Base-by-base conservation (phyloP, 1,284 basidiomycete genomes). In the Boletus mariae region DNA sequence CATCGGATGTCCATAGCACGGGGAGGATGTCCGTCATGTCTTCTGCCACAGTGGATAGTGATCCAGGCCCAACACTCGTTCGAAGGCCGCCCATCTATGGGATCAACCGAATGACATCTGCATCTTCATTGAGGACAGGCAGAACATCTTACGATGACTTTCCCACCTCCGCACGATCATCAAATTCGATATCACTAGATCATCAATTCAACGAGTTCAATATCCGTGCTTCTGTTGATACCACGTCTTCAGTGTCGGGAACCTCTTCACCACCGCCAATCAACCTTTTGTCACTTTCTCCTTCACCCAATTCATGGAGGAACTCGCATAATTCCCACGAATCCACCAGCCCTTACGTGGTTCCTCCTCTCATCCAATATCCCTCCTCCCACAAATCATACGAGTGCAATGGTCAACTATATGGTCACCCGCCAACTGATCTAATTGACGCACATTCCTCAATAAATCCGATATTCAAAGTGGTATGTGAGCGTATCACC, bases 401-500 rank as follows among this genome's bases (percentile, higher is more conserved):
- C 65, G 60, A 71, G 61, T 63, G 71, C 57, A 72, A 74, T 59
- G 73, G 72, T 46, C 75, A 73, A 50, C 54, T 73, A 43, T 72
- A 73, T 49, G 68, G 69, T 38, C 73, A 73, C 58, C 75, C 78
- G 3, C 72, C 80, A 59, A 80, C 78, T 63, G 78, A 82, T 38
- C 76, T 77, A 48, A 72, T 76, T 40, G 80, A 79, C 57, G 74
- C 84, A 26, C 84, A 84, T 67, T 80, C 84, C 49, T 79, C 78
- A 37, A 90, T 92, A 65, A 93, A 94, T 71, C 90, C 91, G 37
- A 93, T 93, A 72, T 94, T 94, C 78, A 85, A 90, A 80, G 90
- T 94, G 71, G 91, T 92, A 72, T 80, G 90, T 77, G 68, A 59
- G 60, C 67, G 55, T 72, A 57, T 66, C 17, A 28, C 64, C 66